Percentiles rank a stretch among this genome's conserved stretches.
phyloP scores from a whole-genome alignment of 2,329 filamentous ascomycete genomes.

The Cladosporium phlei region DNA sequence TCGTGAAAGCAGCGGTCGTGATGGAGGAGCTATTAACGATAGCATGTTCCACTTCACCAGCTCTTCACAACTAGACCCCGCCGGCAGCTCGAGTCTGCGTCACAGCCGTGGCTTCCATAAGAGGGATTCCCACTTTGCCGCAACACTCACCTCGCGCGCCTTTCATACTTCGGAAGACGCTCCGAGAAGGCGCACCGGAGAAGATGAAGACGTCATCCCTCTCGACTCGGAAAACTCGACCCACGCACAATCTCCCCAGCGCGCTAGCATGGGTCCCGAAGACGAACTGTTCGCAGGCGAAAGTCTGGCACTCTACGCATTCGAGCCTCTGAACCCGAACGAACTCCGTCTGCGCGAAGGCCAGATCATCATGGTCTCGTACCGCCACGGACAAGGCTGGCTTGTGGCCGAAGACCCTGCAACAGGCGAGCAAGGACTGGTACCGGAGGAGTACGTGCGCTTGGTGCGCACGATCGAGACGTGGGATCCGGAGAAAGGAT shows the following conservation, averaged over 20 bases:
- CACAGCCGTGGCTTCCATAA: slow-evolving; percentile 25
- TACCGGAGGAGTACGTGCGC: slow-evolving; percentile 94
- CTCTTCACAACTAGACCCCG: slow-evolving; percentile 24
- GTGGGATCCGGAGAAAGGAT: slow-evolving; percentile 75
- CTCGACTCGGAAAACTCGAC: slow-evolving; percentile 25
- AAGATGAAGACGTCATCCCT: slow-evolving; percentile 21
- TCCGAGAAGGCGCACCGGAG: background rate
- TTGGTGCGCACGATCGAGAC: slow-evolving; percentile 90
- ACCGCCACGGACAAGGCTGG: slow-evolving; percentile 95
- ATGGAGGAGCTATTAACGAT: slow-evolving; percentile 3
- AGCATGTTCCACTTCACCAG: slow-evolving; percentile 17
- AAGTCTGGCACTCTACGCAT: slow-evolving; percentile 91
- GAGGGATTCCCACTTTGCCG: slow-evolving; percentile 50
- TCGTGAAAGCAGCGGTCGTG: slow-evolving; percentile 35
- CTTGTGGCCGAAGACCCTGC: slow-evolving; percentile 93
- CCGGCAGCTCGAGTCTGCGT: slow-evolving; percentile 27
- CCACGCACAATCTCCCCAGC: slow-evolving; percentile 22
- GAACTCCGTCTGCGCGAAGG: slow-evolving; percentile 89
- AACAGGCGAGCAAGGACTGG: slow-evolving; percentile 86
- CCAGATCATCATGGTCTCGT: slow-evolving; percentile 94
- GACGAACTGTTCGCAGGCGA: slow-evolving; percentile 93
- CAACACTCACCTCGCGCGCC: slow-evolving; percentile 29
- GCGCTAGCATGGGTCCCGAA: slow-evolving; percentile 52
- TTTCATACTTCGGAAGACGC: slow-evolving; percentile 18
- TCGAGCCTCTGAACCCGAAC: slow-evolving; percentile 92